A percentile compares a stretch with the other conserved stretches of the same genome.
Conservation (phyloP, 495 filamentous ascomycete species). For the Penicillium antarcticum region DNA sequence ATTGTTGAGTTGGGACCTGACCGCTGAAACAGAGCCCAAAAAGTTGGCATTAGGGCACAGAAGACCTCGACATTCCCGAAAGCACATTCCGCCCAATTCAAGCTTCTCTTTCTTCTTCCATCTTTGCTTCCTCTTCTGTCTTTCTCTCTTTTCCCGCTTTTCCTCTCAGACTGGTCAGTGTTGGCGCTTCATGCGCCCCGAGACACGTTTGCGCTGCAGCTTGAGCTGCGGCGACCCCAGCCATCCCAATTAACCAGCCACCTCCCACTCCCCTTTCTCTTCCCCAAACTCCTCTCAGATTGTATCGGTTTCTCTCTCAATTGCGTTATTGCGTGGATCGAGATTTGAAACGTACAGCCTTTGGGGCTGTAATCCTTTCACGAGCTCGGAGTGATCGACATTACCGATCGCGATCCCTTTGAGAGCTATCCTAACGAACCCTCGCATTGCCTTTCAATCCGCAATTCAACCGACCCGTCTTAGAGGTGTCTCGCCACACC, state of each 20-base stretch:
- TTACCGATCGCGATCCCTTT: slow-evolving; percentile 11
- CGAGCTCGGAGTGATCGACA: neutral
- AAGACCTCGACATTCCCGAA: neutral
- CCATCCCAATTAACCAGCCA: slow-evolving; percentile 36
- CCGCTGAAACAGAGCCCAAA: too few relatives aligned
- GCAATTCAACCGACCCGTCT: slow-evolving; percentile 16
- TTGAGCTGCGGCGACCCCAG: slow-evolving; percentile 23
- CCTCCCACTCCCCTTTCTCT: slow-evolving; percentile 13
- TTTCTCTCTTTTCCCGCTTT: neutral
- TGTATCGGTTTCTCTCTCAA: neutral
- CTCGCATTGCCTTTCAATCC: slow-evolving; percentile 36
- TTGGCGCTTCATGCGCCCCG: slow-evolving; percentile 19
- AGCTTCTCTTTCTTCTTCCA: neutral
- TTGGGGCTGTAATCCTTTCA: neutral
- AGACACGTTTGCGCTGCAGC: slow-evolving; percentile 28
- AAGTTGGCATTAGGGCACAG: neutral
- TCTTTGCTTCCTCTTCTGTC: neutral
- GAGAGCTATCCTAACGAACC: slow-evolving; percentile 12
- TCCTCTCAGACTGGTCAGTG: slow-evolving; percentile 2
- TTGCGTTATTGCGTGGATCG: slow-evolving; percentile 6
- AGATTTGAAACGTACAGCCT: slow-evolving; percentile 3
- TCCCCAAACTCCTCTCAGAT: neutral
- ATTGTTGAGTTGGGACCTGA: too few relatives aligned
- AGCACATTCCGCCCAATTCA: neutral
- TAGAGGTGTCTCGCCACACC: slow-evolving; percentile 43